Conservation (phyloP, 2,329 filamentous ascomycete genomes). For the Cladophialophora immunda region DNA sequence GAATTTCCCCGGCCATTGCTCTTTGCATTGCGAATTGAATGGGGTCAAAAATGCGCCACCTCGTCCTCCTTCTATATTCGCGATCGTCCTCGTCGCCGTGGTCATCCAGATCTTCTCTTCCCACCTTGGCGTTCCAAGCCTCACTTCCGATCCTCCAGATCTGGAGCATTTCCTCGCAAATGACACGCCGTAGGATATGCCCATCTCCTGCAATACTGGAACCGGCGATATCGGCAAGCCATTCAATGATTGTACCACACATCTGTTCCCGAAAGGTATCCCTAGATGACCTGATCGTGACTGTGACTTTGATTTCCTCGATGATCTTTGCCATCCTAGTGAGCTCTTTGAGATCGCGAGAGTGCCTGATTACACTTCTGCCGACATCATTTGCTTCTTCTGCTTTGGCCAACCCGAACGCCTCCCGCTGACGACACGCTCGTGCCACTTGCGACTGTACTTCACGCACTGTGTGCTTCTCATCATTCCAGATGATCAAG, state of each 20-base stretch:
- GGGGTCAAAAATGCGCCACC: conserved; percentile 51
- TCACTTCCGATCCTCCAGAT: conserved; percentile 87
- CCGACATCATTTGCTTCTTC: conserved; percentile 90
- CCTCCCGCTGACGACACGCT: conserved; percentile 77
- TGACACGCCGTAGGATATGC: conserved; percentile 77
- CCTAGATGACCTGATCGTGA: conserved; percentile 89
- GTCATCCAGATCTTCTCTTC: conserved; percentile 81
- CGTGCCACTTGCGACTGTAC: conserved; percentile 89
- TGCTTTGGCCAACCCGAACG: conserved; percentile 76
- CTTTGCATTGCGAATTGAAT: conserved; percentile 51
- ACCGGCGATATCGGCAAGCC: conserved; percentile 91
- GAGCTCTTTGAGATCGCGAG: conserved; percentile 74
- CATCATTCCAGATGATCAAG: conserved; percentile 94
- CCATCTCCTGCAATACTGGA: conserved; percentile 84
- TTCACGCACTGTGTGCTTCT: conserved; percentile 95
- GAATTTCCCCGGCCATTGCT: conserved; percentile 52
- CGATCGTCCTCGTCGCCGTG: conserved; percentile 71
- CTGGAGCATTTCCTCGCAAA: conserved; percentile 91
- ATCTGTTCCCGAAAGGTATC: conserved; percentile 98
- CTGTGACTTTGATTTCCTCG: conserved; percentile 94
- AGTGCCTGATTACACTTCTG: conserved; percentile 82
- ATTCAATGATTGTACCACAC: conserved; percentile 97
- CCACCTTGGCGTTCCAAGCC: conserved; percentile 80
- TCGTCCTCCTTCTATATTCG: conserved; percentile 49
- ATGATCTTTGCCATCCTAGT: conserved; percentile 83